Evolutionary conservation across 1,139 yeast species (phyloP).

Genomic region (Suhomyces panamericanus): DNA sequence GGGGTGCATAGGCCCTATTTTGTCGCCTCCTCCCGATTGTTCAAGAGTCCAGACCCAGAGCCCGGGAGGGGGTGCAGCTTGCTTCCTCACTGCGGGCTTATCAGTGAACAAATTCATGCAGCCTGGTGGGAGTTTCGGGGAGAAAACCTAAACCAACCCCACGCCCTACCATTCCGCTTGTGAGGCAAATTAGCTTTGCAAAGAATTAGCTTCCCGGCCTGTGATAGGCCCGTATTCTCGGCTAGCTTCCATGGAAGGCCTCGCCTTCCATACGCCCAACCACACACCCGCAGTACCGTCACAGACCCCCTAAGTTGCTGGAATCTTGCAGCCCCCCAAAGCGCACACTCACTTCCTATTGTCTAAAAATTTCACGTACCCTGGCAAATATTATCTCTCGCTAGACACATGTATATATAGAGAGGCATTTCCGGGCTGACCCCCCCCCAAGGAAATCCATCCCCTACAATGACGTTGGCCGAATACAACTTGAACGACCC

Average conservation of each 20-base stretch:
- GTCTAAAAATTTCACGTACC: constrained; percentile 9
- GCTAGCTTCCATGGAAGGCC: too few species aligned
- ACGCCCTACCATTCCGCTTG: too few species aligned
- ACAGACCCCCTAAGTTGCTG: constrained; percentile 3
- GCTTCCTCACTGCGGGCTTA: too few species aligned
- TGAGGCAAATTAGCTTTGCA: too few species aligned
- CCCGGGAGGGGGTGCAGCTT: too few species aligned
- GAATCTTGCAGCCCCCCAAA: constrained; percentile 2
- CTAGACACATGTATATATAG: constrained; percentile 3
- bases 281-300: not conserved
- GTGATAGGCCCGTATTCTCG: not conserved
- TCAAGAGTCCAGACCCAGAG: too few species aligned
- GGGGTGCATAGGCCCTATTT: too few species aligned
- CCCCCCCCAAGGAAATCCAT: not conserved
- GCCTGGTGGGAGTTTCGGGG: too few species aligned
- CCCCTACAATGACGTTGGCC: constrained; percentile 11
- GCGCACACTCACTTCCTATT: constrained; percentile 7
- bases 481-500: constrained; percentile 18
- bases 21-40: too few species aligned
- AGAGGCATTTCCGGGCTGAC: not conserved
- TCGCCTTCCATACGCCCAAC: too few species aligned
- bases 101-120: too few species aligned
- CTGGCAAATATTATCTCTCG: not conserved
- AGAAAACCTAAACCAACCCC: too few species aligned
- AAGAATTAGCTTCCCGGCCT: not conserved